A percentile compares a stretch with the other conserved stretches of the same genome.
Conservation (phyloP, 1,139 yeast species). For the Saccharomyces hybrid region DNA sequence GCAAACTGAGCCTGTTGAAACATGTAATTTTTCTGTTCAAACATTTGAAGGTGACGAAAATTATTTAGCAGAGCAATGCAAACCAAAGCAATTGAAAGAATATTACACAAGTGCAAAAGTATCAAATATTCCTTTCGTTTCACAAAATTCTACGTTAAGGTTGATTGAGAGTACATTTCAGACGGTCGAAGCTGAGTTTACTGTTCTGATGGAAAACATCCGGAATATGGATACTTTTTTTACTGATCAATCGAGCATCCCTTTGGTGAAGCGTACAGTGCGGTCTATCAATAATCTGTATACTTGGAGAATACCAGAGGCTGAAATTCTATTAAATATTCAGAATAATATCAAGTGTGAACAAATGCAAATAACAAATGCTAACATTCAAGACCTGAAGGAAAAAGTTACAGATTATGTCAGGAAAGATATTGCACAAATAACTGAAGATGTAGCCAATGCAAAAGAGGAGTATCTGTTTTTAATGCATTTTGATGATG, state of each 20-base stretch:
- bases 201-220: conserved; percentile 34
- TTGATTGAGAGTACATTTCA: conserved; percentile 37
- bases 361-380: neutral
- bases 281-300: conserved; percentile 19
- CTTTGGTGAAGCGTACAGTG: conserved; percentile 15
- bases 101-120: conserved; percentile 22
- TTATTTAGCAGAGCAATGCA: conserved; percentile 25
- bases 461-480: conserved; percentile 12
- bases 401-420: conserved; percentile 2
- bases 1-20: conserved; percentile 26
- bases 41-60: conserved; percentile 38
- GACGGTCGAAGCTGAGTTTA: conserved; percentile 37
- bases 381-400: conserved; percentile 4
- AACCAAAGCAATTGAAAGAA: conserved; percentile 16
- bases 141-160: conserved; percentile 24
- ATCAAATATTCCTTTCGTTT: conserved; percentile 7
- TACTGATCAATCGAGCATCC: conserved; percentile 31
- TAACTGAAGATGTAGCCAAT: conserved; percentile 5
- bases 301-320: conserved; percentile 40
- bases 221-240: conserved; percentile 30
- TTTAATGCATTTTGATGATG: conserved; percentile 8
- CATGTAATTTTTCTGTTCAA: conserved; percentile 18
- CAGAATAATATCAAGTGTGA: conserved; percentile 8
- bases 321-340: conserved; percentile 21
- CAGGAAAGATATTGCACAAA: neutral